These are phyloP conservation scores for Zychaea mexicana DNA, from an alignment of 371 early-diverging fungal species.

Conservation along the genomic window DNA sequence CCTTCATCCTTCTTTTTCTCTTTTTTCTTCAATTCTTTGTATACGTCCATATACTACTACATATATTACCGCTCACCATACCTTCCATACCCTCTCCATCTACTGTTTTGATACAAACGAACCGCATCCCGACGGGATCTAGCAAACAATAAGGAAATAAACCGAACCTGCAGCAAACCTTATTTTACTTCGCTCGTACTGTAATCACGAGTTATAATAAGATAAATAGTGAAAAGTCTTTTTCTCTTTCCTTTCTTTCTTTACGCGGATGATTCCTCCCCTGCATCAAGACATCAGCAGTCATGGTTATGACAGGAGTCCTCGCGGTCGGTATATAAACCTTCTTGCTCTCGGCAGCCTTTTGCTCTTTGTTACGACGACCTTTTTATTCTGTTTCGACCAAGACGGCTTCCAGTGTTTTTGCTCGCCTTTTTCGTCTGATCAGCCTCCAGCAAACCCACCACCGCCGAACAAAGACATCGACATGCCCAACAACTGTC, in stretches of 20 bases:
- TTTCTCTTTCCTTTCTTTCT: background rate
- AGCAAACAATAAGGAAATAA: too few species aligned
- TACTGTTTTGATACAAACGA: too few species aligned
- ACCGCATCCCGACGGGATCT: too few species aligned
- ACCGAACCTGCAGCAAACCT: background rate
- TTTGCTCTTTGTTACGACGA: background rate
- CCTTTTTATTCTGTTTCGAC: constrained; percentile 8
- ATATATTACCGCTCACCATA: too few species aligned
- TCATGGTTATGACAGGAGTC: background rate
- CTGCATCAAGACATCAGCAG: background rate
- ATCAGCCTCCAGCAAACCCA: background rate
- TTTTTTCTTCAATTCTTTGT: background rate
- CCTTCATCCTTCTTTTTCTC: background rate
- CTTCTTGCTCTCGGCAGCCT: background rate
- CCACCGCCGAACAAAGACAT: background rate
- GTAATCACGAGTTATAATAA: background rate
- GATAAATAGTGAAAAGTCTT: background rate
- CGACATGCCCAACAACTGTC: background rate
- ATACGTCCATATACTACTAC: too few species aligned
- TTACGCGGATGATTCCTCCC: background rate
- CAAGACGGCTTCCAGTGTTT: background rate
- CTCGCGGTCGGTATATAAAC: constrained; percentile 6
- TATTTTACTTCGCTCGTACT: background rate
- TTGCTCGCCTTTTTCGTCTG: background rate
- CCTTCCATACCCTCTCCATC: too few species aligned